Evolutionary conservation across 345 rosid genomes (phyloP), one percentile per base, ranked within the genome.

Genomic region (Arabidopsis suecica): DNA sequence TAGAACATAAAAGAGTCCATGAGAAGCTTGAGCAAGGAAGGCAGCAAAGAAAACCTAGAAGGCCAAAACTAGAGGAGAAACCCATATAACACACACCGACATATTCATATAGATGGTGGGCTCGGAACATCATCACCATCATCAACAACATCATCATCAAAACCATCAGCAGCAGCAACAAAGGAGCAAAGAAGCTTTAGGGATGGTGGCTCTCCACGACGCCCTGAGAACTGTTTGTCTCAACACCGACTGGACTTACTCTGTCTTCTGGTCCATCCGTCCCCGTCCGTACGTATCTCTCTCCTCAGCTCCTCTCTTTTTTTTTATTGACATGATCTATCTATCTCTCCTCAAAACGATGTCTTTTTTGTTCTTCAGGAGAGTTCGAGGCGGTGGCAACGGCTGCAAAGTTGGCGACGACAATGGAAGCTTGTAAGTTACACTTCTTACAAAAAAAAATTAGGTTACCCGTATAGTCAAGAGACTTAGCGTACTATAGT

Each of bases 221-320:
- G 97, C 99, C 84, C 93, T 95, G 59, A 89, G 97, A 87, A 89
- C 84, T 80, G 97, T 92, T 85, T 95, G 99, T 84, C 91, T 92
- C 82, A 90, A 89, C 89, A 56, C 99, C 73, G 99, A 90, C 81
- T 95, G 99, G 97, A 91, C 93, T 88, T 95, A 95, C 88, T 92
- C 99, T 87, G 99, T 95, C 83, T 95, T 95, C 89, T 95, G 99
- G 99, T 91, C 99, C 77, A 95, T 95, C 72, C 99, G 99, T 82
- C 97, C 99, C 73, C 96, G 99, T 79, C 97, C 90, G 99, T 95
- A 89, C 73, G 72, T 47, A 12, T 48, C 74, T 68, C 40, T 54
- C 45, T 28, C n/a, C 41, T 25, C 18, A 16, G 18, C 18, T 16
- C 18, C 18, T 61, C 66, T 51, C 77, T 69, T 78, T 78, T 49